phyloP scores from a whole-genome alignment of 257 asterid genomes.

The Euphrasia confusa region DNA sequence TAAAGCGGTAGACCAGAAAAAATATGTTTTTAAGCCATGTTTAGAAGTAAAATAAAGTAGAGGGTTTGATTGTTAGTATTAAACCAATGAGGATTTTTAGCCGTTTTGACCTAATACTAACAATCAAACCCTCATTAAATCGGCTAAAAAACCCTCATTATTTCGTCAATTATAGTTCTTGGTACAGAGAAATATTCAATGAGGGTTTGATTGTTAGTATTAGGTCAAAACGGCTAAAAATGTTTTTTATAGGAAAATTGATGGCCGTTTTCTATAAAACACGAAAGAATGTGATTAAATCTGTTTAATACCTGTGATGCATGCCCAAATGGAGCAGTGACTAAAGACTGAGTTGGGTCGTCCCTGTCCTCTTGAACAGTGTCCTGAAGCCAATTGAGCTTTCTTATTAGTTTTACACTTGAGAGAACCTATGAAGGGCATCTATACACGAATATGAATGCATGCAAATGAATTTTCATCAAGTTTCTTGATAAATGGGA shows the following conservation, averaged over 20 bases:
- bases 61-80: not conserved
- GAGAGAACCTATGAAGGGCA: not conserved
- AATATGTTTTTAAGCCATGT: not conserved
- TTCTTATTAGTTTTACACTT: not conserved
- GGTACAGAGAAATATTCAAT: no score
- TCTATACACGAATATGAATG: not conserved
- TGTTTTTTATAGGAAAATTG: no score
- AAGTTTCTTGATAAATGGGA: no score
- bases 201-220: not conserved
- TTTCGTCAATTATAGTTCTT: no score
- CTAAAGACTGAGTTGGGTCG: slow-evolving; percentile 66
- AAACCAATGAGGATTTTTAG: no score
- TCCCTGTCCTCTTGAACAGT: slow-evolving; percentile 51
- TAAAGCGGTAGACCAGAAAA: not conserved
- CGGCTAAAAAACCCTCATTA: no score
- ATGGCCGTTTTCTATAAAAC: not conserved
- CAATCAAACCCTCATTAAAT: not conserved
- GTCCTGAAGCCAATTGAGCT: slow-evolving; percentile 9
- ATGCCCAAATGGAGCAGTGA: slow-evolving; percentile 82
- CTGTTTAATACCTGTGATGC: slow-evolving; percentile 62
- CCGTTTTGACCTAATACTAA: not conserved
- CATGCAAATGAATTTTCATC: no score
- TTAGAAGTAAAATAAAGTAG: not conserved
- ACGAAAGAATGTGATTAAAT: not conserved
- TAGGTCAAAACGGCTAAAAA: not conserved